A percentile compares a stretch with the other conserved stretches of the same genome.
These are phyloP conservation scores for Fusarium sp. DNA, from an alignment of 2,329 filamentous ascomycete species.

Conservation along the genomic window DNA sequence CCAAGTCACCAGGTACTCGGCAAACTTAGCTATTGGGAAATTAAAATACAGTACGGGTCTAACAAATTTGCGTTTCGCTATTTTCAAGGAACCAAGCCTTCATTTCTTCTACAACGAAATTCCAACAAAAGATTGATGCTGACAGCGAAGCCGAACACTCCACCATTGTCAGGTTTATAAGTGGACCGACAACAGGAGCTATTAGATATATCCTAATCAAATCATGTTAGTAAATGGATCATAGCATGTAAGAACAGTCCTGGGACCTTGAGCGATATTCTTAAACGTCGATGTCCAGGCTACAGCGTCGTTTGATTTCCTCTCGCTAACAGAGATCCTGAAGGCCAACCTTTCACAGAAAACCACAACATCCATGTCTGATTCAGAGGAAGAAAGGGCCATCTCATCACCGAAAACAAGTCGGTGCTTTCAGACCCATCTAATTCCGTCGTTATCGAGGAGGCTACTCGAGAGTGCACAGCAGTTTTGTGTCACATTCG, in stretches of 20 bases:
- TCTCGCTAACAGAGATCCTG: neutral
- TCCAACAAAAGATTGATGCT: too few species aligned
- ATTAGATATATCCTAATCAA: neutral
- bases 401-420: conserved; percentile 5
- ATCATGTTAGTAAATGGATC: neutral
- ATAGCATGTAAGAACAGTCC: neutral
- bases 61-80: too few species aligned
- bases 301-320: neutral
- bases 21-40: neutral
- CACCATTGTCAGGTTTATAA: neutral
- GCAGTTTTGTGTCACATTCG: conserved; percentile 21
- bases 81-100: neutral
- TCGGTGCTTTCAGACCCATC: neutral
- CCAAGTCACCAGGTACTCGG: neutral
- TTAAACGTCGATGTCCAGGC: conserved; percentile 12
- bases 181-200: too few species aligned
- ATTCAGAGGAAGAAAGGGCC: neutral
- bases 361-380: neutral
- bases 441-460: neutral
- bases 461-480: conserved; percentile 8
- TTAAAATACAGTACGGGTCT: neutral
- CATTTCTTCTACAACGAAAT: neutral
- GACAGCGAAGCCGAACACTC: neutral
- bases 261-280: neutral
- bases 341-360: neutral